Base-by-base conservation (phyloP, 495 filamentous ascomycete species). In the Evernia prunastri region DNA sequence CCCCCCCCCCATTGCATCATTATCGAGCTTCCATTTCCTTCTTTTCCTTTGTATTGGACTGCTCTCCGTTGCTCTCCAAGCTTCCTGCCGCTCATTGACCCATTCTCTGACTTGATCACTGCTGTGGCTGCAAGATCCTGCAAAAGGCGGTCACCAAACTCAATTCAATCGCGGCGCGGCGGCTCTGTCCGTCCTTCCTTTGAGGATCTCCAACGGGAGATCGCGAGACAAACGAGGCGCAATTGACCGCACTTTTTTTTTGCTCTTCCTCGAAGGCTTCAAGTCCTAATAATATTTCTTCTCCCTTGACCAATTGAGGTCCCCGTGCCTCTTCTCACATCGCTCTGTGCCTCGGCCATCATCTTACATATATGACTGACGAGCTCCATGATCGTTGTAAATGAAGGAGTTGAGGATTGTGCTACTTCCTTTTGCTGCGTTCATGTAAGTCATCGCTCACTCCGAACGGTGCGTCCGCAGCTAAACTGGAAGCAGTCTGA, bases 121-220 rank as follows among this genome's bases (percentile, higher is more conserved):
- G 42, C 20, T 57, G 40, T 56, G 9, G 20, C 54, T 23, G 23
- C 35, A 13, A 61, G 10, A 47, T 29, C 58, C 58, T 23, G 40
- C n/a, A 63, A 68, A 66, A 63, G 59, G 66, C 63, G 63, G 63
- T 63, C 58, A 68, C 63, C 23, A 47, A 62, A 65, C 17, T 62
- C n/a, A n/a, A n/a, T 37, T 37, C 56, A 58, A 68, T 62, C 42
- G 62, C 47, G 56, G 42, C 56, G 17, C 31, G 10, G 58, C 66
- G 66, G 62, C 35, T 63, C 63, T 53, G 56, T 53, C 62, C 62
- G 62, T 39, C 31, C 25, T 47, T 58, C 42, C 33, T 23, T 58
- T 17, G 56, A 40, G 20, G 40, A 64, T 58, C 54, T 40, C 37
- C 54, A 35, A 40, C 40, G 37, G 53, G 31, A 23, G 31, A 25